Evolutionary conservation across 1,284 basidiomycete genomes (phyloP).

Genomic region (Mycena sp.): DNA sequence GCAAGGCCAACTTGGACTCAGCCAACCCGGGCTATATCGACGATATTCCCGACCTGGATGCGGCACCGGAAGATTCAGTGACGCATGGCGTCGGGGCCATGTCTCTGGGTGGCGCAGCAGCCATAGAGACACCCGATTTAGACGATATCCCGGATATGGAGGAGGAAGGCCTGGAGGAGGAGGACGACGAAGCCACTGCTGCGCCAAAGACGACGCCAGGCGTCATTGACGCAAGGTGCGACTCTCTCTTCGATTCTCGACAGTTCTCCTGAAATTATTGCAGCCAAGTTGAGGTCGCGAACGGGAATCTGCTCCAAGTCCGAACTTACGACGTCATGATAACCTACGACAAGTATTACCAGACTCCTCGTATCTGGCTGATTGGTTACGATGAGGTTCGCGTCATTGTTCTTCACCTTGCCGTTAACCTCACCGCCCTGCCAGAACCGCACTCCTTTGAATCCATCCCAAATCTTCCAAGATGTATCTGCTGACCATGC

Average conservation of each 20-base stretch:
- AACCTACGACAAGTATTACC: constrained; percentile 99
- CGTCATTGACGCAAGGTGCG: constrained; percentile 53
- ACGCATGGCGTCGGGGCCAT: constrained; percentile 52
- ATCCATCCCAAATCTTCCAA: constrained; percentile 93
- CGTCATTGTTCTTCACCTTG: background rate
- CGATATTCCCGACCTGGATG: constrained; percentile 86
- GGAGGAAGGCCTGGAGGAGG: constrained; percentile 83
- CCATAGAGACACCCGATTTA: constrained; percentile 74
- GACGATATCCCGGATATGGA: constrained; percentile 96
- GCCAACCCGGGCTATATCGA: constrained; percentile 72
- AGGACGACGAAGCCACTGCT: constrained; percentile 81
- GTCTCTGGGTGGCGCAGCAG: constrained; percentile 53
- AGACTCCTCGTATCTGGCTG: constrained; percentile 95
- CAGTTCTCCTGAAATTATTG: background rate
- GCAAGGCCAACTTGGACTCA: constrained; percentile 61
- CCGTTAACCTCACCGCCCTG: constrained; percentile 3
- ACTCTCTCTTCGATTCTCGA: constrained; percentile 11
- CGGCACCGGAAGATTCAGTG: constrained; percentile 51
- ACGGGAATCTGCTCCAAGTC: constrained; percentile 90
- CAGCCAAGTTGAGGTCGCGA: constrained; percentile 70
- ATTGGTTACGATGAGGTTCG: constrained; percentile 93
- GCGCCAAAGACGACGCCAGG: constrained; percentile 57
- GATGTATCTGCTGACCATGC: constrained; percentile 98
- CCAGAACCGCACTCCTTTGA: constrained; percentile 88
- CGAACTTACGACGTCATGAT: constrained; percentile 99